phyloP scores from a whole-genome alignment of 2,329 filamentous ascomycete species.

The Colletotrichum camelliae region DNA sequence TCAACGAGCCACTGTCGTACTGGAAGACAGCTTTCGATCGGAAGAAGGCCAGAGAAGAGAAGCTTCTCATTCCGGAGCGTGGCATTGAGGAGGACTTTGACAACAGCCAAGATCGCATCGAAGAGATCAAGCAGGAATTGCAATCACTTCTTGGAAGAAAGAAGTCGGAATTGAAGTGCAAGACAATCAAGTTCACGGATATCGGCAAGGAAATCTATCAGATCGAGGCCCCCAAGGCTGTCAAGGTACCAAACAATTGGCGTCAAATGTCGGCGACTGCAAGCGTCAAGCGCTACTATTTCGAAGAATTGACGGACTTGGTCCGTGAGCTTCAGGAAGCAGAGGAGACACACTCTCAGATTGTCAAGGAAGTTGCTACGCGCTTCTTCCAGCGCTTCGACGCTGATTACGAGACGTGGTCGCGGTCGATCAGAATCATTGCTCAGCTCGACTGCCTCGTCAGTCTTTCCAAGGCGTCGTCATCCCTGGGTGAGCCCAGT shows the following conservation, averaged over 20 bases:
- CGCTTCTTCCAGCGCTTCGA: constrained; percentile 91
- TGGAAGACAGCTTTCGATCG: constrained; percentile 96
- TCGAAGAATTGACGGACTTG: constrained; percentile 78
- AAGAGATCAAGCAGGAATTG: constrained; percentile 76
- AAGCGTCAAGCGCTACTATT: constrained; percentile 93
- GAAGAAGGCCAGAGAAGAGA: constrained; percentile 76
- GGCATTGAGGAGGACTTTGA: constrained; percentile 95
- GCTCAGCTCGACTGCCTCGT: constrained; percentile 95
- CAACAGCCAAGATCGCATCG: constrained; percentile 76
- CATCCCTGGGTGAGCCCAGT: constrained; percentile 81
- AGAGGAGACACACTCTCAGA: constrained; percentile 90
- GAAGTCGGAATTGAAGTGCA: constrained; percentile 76
- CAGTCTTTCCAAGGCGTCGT: constrained; percentile 87
- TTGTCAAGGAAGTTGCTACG: constrained; percentile 83
- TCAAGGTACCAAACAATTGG: constrained; percentile 89
- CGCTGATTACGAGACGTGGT: constrained; percentile 82
- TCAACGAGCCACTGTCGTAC: constrained; percentile 74
- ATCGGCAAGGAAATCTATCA: constrained; percentile 98
- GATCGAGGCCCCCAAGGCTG: constrained; percentile 83
- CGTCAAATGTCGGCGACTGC: constrained; percentile 95
- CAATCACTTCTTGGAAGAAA: constrained; percentile 73
- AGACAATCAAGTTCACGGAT: constrained; percentile 76
- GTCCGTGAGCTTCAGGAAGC: constrained; percentile 91
- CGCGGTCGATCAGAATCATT: constrained; percentile 87
- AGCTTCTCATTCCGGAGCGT: constrained; percentile 81